Evolutionary conservation across 2,329 filamentous ascomycete genomes (phyloP).

Genomic region (Tolypocladium paradoxum): DNA sequence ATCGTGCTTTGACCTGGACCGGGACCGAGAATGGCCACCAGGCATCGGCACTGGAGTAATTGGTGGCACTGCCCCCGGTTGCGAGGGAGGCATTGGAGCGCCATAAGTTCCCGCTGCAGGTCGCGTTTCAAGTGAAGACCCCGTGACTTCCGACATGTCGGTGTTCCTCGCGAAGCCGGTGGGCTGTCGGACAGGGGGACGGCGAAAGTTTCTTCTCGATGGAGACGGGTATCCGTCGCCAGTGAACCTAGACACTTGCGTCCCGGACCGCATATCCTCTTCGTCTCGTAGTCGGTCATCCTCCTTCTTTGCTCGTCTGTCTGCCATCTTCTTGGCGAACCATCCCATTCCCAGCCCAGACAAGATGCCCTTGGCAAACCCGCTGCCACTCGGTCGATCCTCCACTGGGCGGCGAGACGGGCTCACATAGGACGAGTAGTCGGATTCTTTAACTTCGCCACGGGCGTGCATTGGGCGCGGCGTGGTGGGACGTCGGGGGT

Average conservation of each 20-base stretch:
- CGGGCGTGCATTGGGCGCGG: slow-evolving; percentile 37
- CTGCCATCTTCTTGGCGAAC: slow-evolving; percentile 53
- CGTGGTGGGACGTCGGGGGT: slow-evolving; percentile 31
- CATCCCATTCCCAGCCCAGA: slow-evolving; percentile 58
- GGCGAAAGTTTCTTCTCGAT: slow-evolving; percentile 23
- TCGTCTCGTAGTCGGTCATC: slow-evolving; percentile 35
- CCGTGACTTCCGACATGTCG: slow-evolving; percentile 22
- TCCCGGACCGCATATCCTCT: slow-evolving; percentile 48
- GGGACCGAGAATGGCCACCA: slow-evolving; percentile 18
- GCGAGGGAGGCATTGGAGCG: slow-evolving; percentile 3
- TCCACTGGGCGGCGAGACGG: slow-evolving; percentile 46
- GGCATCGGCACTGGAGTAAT: slow-evolving; percentile 4
- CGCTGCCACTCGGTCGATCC: slow-evolving; percentile 31
- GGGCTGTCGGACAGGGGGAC: slow-evolving; percentile 18
- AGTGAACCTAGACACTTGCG: slow-evolving; percentile 53
- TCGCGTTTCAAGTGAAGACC: slow-evolving; percentile 22
- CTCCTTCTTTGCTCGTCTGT: slow-evolving; percentile 37
- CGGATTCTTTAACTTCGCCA: slow-evolving; percentile 39
- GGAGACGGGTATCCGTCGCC: slow-evolving; percentile 53
- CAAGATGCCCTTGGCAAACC: slow-evolving; percentile 45
- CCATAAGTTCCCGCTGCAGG: slow-evolving; percentile 15
- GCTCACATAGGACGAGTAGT: slow-evolving; percentile 51
- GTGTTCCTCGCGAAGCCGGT: slow-evolving; percentile 17
- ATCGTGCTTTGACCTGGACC: slow-evolving; percentile 30
- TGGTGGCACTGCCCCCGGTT: slow-evolving; percentile 12